phyloP scores from a whole-genome alignment of 257 asterid species.

The Przewalskia tangutica region DNA sequence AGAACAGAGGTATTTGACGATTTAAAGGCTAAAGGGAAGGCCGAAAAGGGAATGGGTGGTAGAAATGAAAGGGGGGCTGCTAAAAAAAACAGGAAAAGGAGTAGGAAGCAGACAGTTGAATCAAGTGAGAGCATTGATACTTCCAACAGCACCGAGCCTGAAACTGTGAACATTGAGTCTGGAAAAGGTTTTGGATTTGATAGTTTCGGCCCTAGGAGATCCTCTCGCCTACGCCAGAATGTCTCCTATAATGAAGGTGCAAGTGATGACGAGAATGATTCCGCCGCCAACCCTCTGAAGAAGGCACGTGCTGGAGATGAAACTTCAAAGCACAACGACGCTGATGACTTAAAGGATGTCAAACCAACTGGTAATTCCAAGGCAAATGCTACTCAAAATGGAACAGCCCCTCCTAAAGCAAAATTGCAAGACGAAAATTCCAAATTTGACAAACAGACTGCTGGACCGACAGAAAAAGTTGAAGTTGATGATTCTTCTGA shows the following conservation, averaged over 20 bases:
- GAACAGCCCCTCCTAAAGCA: conserved; percentile 16
- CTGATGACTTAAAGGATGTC: conserved; percentile 11
- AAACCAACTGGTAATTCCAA: conserved; percentile 15
- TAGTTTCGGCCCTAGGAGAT: conserved; percentile 31
- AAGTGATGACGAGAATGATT: conserved; percentile 32
- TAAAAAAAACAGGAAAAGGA: conserved; percentile 37
- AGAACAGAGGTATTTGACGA: conserved; percentile 17
- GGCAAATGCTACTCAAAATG: conserved; percentile 14
- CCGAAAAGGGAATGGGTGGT: conserved; percentile 1
- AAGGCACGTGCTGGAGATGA: conserved; percentile 19
- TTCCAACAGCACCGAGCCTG: conserved; percentile 38
- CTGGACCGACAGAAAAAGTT: conserved; percentile 14
- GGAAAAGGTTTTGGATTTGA: conserved; percentile 24
- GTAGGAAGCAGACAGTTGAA: conserved; percentile 31
- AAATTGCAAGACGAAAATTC: conserved; percentile 11
- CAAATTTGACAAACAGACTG: conserved; percentile 10
- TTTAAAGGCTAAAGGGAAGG: conserved; percentile 15
- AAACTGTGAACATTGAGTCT: conserved; percentile 19
- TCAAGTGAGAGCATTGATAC: conserved; percentile 48
- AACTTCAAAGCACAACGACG: conserved; percentile 13
- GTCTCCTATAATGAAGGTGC: conserved; percentile 47
- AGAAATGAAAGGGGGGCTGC: conserved; percentile 6
- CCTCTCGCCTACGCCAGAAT: conserved; percentile 51
- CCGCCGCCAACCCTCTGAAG: conserved; percentile 23
- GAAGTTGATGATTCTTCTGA: conserved; percentile 41